These are phyloP conservation scores for Backusella liffmaniae DNA, from an alignment of 192 early-diverging fungal species.

Conservation along the genomic window DNA sequence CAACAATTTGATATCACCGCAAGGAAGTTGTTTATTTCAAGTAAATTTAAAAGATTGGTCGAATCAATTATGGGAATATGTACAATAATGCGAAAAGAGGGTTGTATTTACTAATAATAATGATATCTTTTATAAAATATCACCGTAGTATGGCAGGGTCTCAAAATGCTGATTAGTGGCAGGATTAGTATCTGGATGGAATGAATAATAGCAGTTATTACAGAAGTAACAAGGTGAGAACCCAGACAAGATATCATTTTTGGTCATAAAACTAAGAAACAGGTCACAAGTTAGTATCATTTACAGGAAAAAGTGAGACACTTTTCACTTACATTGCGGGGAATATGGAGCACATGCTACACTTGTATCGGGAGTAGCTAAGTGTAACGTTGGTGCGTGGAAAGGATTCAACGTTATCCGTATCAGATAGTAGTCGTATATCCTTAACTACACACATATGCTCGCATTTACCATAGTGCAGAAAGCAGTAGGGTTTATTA, in stretches of 20 bases:
- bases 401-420: neutral
- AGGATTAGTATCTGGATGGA: neutral
- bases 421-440: neutral
- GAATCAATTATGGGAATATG: too few relatives aligned
- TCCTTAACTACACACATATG: constrained; percentile 10
- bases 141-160: neutral
- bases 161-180: neutral
- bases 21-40: too few relatives aligned
- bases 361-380: constrained; percentile 11
- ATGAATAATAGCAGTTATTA: neutral
- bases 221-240: constrained; percentile 16
- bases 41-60: too few relatives aligned
- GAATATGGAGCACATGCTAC: constrained; percentile 10
- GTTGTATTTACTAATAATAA: too few relatives aligned
- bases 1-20: too few relatives aligned
- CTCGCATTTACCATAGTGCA: constrained; percentile 12
- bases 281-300: neutral
- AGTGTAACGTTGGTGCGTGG: neutral
- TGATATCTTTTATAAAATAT: neutral
- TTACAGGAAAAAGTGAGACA: neutral
- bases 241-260: constrained; percentile 10
- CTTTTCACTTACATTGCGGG: constrained; percentile 13
- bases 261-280: constrained; percentile 1
- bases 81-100: neutral
- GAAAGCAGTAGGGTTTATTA: constrained; percentile 7